Percentiles rank a stretch among this genome's conserved stretches.
Conservation (phyloP, 2,329 filamentous ascomycete species). For the Hypomyces rosellus region DNA sequence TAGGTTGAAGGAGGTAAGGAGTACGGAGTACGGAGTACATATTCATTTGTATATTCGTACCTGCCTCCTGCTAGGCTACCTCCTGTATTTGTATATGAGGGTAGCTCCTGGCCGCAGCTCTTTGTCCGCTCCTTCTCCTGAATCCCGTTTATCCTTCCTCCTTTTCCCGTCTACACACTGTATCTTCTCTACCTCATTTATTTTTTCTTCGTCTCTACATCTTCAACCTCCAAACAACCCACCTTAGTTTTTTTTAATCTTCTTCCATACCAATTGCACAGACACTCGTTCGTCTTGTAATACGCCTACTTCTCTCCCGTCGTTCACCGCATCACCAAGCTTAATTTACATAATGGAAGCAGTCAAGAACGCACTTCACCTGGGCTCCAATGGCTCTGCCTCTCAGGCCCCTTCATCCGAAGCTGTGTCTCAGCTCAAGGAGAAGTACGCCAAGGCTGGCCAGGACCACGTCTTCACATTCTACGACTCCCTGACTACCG, state of each 20-base stretch:
- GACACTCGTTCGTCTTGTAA: not conserved
- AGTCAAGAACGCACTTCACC: conserved; percentile 37
- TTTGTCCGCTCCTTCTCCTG: conserved; percentile 5
- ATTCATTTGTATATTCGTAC: not conserved
- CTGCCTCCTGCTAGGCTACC: not conserved
- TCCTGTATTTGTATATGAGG: not conserved
- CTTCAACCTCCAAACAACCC: not conserved
- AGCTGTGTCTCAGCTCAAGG: conserved; percentile 63
- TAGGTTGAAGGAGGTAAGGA: not conserved
- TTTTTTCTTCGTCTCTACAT: not conserved
- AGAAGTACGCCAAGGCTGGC: conserved; percentile 69
- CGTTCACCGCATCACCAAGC: not conserved
- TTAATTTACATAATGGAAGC: conserved; percentile 33
- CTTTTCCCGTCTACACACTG: not conserved
- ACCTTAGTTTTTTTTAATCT: not conserved
- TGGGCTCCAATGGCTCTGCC: conserved; percentile 25
- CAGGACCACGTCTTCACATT: conserved; percentile 72
- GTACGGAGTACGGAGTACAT: not conserved
- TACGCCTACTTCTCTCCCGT: not conserved
- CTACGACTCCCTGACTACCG: conserved; percentile 68
- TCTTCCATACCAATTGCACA: not conserved
- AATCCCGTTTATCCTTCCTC: conserved; percentile 8
- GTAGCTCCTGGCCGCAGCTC: conserved; percentile 3
- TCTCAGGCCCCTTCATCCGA: conserved; percentile 54
- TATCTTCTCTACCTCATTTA: not conserved